Base-by-base conservation (phyloP, 1,284 basidiomycete genomes). In the Bondarzewia mesenterica region DNA sequence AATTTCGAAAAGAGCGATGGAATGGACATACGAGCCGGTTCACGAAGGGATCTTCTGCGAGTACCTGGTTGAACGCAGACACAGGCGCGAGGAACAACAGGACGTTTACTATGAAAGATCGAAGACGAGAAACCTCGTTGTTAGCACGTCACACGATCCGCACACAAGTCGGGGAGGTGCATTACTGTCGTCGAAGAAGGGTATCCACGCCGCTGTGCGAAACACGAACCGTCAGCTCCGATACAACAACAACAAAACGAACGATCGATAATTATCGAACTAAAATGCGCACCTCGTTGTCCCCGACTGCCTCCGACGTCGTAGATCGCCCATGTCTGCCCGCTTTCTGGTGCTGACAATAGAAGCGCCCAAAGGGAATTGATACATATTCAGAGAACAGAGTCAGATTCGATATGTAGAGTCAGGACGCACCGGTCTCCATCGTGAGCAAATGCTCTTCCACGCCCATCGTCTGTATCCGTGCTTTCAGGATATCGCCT, bases 71-170 rank as follows among this genome's bases (percentile, higher is more conserved):
- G 60, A 83, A 85, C 3, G 75, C 77, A 27, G 80, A 79, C 52
- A 82, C 72, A 0, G 82, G 78, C n/a, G 75, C 79, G 7, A 83
- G 63, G 58, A 84, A 83, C 16, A 83, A 76, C 47, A 84, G 75
- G 6, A 74, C 73, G 53, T 79, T 75, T 27, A 81, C 78, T 76
- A 47, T 29, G 15, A 36, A 42, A 16, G 10, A 46, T 49, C 44
- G 32, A 47, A 47, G 44, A 47, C 36, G 35, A 43, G 36, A 26
- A 23, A 7, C 29, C 29, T 32, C 10, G 5, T 32, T n/a, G n/a
- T 32, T 3, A 32, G n/a, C 29, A 32, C 29, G 29, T 12, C 29
- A 12, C 29, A 26, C 42, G 15, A 45, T 26, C 26, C 29, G 37
- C 12, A 42, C 35, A 18, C 23, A 4, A n/a, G n/a, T n/a, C n/a